phyloP scores from a whole-genome alignment of 106 monocot genomes.

The Dioscorea alata region DNA sequence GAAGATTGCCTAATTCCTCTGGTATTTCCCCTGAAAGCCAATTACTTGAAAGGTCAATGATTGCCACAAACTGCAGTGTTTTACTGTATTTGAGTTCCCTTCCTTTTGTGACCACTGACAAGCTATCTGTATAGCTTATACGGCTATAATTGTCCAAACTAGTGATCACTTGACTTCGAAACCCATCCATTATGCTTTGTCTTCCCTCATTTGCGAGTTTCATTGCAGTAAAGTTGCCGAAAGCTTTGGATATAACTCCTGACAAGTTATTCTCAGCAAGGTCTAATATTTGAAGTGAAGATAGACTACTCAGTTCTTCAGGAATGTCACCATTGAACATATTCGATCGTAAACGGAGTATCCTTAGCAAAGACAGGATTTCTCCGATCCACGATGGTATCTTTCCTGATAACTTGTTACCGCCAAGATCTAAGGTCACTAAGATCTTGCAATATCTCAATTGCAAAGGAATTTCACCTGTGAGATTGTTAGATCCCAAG shows the following conservation, averaged over 20 bases:
- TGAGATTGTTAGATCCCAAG: slow-evolving; percentile 13
- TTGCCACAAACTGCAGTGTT: background rate
- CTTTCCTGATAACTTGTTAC: background rate
- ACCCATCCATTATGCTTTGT: no score
- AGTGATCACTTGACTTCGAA: no score
- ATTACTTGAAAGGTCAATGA: slow-evolving; percentile 15
- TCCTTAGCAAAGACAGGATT: background rate
- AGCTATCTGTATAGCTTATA: no score
- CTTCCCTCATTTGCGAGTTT: background rate
- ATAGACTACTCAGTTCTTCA: background rate
- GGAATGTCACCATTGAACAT: background rate
- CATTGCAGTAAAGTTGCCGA: slow-evolving; percentile 1
- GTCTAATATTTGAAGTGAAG: background rate
- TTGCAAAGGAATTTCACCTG: slow-evolving; percentile 13
- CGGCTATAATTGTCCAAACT: no score
- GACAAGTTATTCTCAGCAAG: background rate
- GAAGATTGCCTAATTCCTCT: slow-evolving; percentile 4
- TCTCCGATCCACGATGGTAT: background rate
- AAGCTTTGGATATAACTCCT: background rate
- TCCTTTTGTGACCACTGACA: no score
- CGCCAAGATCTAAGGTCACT: background rate
- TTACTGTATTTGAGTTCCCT: background rate
- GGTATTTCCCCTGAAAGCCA: slow-evolving; percentile 5
- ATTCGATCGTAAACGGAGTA: slow-evolving; percentile 1
- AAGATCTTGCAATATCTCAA: slow-evolving; percentile 9